Conservation (phyloP, 192 early-diverging fungal species). For the Coemansia sp. region DNA sequence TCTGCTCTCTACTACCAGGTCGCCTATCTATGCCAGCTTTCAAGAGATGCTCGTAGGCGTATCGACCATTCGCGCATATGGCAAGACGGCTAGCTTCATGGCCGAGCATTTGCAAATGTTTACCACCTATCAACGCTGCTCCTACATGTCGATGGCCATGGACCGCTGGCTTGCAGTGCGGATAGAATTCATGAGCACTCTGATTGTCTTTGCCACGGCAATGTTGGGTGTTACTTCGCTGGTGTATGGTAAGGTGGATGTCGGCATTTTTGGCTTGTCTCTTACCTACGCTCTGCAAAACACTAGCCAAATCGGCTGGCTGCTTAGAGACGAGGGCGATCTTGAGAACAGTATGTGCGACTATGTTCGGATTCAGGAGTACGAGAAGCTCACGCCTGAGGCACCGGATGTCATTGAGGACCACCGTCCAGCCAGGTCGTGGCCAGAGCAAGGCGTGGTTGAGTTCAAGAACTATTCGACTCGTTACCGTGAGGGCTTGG, state of each 20-base stretch:
- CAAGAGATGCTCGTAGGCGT: slow-evolving; percentile 65
- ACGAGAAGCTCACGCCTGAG: slow-evolving; percentile 78
- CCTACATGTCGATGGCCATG: slow-evolving; percentile 70
- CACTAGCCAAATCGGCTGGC: slow-evolving; percentile 86
- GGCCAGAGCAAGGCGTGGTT: slow-evolving; percentile 78
- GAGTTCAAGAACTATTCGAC: slow-evolving; percentile 79
- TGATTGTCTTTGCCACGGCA: slow-evolving; percentile 80
- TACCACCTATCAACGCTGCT: slow-evolving; percentile 78
- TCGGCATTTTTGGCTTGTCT: slow-evolving; percentile 69
- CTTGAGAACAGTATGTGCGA: slow-evolving; percentile 77
- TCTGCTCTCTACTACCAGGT: slow-evolving; percentile 71
- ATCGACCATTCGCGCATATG: slow-evolving; percentile 69
- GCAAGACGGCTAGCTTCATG: slow-evolving; percentile 64
- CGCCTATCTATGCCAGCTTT: slow-evolving; percentile 71
- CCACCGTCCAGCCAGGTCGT: slow-evolving; percentile 59
- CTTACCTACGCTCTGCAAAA: slow-evolving; percentile 71
- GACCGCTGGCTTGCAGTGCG: slow-evolving; percentile 74
- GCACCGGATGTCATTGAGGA: slow-evolving; percentile 69
- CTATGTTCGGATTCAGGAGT: slow-evolving; percentile 83
- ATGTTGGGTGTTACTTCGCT: slow-evolving; percentile 70
- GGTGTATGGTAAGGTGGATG: slow-evolving; percentile 62
- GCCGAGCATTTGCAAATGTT: slow-evolving; percentile 69
- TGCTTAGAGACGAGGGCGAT: slow-evolving; percentile 84
- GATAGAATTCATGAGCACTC: slow-evolving; percentile 76
- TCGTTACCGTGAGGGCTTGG: slow-evolving; percentile 81